Percentiles rank a stretch among this genome's conserved stretches.
Evolutionary conservation across 495 filamentous ascomycete species (phyloP).

Genomic region (Penicillium silybi): DNA sequence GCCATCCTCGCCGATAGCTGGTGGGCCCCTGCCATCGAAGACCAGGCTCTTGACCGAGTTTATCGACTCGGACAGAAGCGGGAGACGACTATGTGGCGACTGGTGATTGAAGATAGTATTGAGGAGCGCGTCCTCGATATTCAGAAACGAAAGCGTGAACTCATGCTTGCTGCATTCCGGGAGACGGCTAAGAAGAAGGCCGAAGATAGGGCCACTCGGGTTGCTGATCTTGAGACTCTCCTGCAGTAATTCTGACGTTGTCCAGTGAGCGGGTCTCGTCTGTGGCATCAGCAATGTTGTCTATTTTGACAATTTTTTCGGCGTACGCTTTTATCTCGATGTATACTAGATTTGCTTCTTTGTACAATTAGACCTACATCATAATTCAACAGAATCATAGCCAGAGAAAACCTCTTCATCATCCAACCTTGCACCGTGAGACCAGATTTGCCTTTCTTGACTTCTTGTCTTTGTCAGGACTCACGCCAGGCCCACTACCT

Average conservation of each 20-base stretch:
- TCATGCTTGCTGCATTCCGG: constrained; percentile 74
- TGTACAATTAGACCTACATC: constrained; percentile 1
- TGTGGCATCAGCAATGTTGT: not conserved
- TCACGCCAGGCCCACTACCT: too few relatives aligned
- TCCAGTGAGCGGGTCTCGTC: not conserved
- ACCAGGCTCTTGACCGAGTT: constrained; percentile 89
- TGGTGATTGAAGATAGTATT: constrained; percentile 81
- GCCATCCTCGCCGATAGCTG: constrained; percentile 81
- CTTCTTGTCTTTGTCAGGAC: too few relatives aligned
- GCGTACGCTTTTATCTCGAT: not conserved
- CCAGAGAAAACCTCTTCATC: too few relatives aligned
- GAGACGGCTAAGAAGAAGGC: constrained; percentile 53
- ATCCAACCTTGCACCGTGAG: too few relatives aligned
- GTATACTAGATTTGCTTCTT: not conserved
- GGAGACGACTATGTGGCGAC: constrained; percentile 71
- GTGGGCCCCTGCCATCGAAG: constrained; percentile 94
- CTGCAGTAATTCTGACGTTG: constrained; percentile 22
- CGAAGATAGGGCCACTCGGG: constrained; percentile 45
- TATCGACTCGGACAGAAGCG: constrained; percentile 82
- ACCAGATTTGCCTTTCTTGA: too few relatives aligned
- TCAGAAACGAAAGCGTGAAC: constrained; percentile 73
- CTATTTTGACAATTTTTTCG: not conserved
- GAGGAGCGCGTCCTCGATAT: constrained; percentile 82
- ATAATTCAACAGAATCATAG: too few relatives aligned
- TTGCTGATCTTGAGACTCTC: constrained; percentile 58